Base-by-base conservation (phyloP, 1,139 yeast species). In the Casaregolazyma suthepensis region DNA sequence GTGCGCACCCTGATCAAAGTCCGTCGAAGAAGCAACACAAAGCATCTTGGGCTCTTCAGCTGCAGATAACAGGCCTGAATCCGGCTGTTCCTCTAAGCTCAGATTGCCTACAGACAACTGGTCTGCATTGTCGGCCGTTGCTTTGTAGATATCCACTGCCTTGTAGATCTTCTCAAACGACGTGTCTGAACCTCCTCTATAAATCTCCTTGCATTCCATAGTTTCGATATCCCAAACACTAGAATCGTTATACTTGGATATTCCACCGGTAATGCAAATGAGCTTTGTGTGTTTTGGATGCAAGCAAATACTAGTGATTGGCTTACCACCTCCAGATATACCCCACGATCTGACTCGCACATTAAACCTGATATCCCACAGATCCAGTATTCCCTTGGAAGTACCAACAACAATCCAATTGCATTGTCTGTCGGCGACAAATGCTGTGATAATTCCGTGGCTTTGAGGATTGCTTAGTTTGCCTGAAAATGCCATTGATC, bases 321-420 rank as follows among this genome's bases (percentile, higher is more conserved):
- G 79, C 23, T 68, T 52, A 10, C 59, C 66, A 2, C 75, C 70
- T 15, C 75, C 73, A 15, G 75, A 76, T 48, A 85, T 74, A 6
- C 77, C 76, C 83, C 90, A 87, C 1, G 84, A 73, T 57, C 79
- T 83, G 29, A 87, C 72, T 48, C 79, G 70, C 0, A 85, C 60
- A 43, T 75, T 75, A 65, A 89, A 88, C 53, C 96, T 73, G 45
- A 87, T 61, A 67, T 91, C 97, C 96, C 96, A 90, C 19, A 93
- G 68, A 57, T 82, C 82, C 35, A 93, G 66, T 0, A 83, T 71
- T 1, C 98, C 98, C 46, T 77, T 78, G 1, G 79, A 73, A 0
- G 97, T 87, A 0, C 96, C 97, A 2, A 85, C 66, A 3, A 89
- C 66, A 3, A 87, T 62, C 91, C 96, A 88, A 6, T 71, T 67